Evolutionary conservation across 1,139 yeast genomes (phyloP).

Genomic region (Sugiyamaella castrensis): DNA sequence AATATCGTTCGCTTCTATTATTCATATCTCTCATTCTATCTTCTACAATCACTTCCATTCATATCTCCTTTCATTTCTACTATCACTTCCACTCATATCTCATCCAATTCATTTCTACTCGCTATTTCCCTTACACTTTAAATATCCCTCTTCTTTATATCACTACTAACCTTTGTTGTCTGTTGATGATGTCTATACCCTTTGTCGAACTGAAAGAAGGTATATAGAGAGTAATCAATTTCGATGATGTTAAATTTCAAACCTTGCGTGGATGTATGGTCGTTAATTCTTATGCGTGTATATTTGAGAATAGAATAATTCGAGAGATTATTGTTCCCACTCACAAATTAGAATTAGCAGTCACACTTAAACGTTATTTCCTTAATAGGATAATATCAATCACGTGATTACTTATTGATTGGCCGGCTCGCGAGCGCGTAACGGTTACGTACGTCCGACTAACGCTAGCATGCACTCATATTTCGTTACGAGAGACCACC

Average conservation of each 20-base stretch:
- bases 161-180: constrained; percentile 13
- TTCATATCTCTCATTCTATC: background rate
- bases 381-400: background rate
- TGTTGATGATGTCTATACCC: constrained; percentile 12
- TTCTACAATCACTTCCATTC: background rate
- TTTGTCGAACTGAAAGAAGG: constrained; percentile 10
- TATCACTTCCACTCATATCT: background rate
- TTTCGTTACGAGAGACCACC: too few species aligned
- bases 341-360: too few species aligned
- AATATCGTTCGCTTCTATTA: background rate
- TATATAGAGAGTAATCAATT: constrained; percentile 6
- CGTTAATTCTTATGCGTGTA: background rate
- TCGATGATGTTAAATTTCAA: constrained; percentile 9
- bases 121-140: background rate
- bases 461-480: too few species aligned
- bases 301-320: constrained; percentile 7
- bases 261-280: background rate
- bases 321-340: too few species aligned
- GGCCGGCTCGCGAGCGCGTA: too few species aligned
- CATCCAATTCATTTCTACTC: background rate
- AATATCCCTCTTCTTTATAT: background rate
- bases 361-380: background rate
- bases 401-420: background rate
- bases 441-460: too few species aligned
- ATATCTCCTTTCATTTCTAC: background rate